Percentiles rank a stretch among this genome's conserved stretches.
Conservation (phyloP, 73 alveolate species). For the Tetrahymena elliotti region DNA sequence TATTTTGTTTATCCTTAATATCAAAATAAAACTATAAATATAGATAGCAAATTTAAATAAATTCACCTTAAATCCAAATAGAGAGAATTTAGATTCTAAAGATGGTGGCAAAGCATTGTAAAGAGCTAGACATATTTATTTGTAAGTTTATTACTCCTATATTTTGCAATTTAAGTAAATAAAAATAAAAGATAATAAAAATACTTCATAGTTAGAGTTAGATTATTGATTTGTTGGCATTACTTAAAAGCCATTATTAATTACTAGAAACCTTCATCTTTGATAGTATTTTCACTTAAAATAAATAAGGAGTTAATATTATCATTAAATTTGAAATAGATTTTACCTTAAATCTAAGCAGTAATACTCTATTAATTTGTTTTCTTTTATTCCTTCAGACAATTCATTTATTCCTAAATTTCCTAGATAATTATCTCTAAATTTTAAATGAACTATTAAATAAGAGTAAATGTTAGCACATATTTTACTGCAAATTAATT, state of each 20-base stretch:
- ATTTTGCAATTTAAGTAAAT: not conserved
- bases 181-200: not conserved
- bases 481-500: not conserved
- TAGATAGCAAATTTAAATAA: not conserved
- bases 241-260: not conserved
- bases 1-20: not conserved
- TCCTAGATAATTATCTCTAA: not conserved
- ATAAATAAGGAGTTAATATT: not conserved
- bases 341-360: not conserved
- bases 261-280: not conserved
- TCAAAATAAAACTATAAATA: not conserved
- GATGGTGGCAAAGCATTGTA: not conserved
- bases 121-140: not conserved
- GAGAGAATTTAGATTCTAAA: not conserved
- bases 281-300: not conserved
- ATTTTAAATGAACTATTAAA: not conserved
- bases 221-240: not conserved
- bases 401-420: not conserved
- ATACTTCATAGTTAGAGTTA: not conserved
- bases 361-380: not conserved
- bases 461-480: not conserved
- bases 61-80: not conserved
- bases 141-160: not conserved
- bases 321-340: not conserved
- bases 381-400: not conserved